Conservation (phyloP, 148 eudicot genomes). For the Nepenthes gracilis region DNA sequence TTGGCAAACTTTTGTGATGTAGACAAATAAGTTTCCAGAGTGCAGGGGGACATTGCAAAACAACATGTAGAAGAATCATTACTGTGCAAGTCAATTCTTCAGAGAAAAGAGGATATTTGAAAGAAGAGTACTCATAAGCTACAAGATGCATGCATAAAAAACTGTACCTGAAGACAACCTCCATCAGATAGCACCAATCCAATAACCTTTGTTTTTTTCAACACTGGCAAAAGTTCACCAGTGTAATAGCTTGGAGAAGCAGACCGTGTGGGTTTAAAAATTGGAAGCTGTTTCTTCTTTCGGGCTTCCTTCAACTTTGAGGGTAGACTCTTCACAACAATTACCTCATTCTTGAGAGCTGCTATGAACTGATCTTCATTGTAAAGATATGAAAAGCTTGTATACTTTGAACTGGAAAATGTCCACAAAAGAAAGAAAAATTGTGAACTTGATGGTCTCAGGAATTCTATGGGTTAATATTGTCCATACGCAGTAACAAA, state of each 20-base stretch:
- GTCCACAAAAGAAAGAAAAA: slow-evolving; percentile 6
- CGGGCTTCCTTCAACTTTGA: slow-evolving; percentile 59
- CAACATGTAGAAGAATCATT: too few species aligned
- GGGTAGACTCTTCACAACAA: slow-evolving; percentile 61
- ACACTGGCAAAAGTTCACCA: slow-evolving; percentile 60
- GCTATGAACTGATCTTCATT: slow-evolving; percentile 74
- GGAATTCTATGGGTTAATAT: slow-evolving; percentile 1
- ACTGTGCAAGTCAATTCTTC: not conserved
- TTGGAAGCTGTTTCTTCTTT: slow-evolving; percentile 53
- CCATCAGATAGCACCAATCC: slow-evolving; percentile 77
- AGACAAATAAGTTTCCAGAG: too few species aligned
- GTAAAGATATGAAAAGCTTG: slow-evolving; percentile 82
- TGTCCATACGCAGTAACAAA: slow-evolving; percentile 2
- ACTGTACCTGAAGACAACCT: slow-evolving; percentile 78
- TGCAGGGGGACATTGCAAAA: too few species aligned
- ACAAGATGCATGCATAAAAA: slow-evolving; percentile 2
- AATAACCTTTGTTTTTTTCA: slow-evolving; percentile 65
- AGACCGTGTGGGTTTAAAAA: slow-evolving; percentile 59
- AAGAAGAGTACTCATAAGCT: not conserved
- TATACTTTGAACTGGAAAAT: slow-evolving; percentile 65
- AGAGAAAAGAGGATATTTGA: not conserved
- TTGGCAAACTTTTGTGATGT: too few species aligned
- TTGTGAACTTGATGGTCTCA: slow-evolving; percentile 8
- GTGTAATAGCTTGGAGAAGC: slow-evolving; percentile 55
- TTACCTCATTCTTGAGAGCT: slow-evolving; percentile 66